A percentile compares a stretch with the other conserved stretches of the same genome.
Conservation (phyloP, 495 filamentous ascomycete species). For the Penicillium cinerascens region DNA sequence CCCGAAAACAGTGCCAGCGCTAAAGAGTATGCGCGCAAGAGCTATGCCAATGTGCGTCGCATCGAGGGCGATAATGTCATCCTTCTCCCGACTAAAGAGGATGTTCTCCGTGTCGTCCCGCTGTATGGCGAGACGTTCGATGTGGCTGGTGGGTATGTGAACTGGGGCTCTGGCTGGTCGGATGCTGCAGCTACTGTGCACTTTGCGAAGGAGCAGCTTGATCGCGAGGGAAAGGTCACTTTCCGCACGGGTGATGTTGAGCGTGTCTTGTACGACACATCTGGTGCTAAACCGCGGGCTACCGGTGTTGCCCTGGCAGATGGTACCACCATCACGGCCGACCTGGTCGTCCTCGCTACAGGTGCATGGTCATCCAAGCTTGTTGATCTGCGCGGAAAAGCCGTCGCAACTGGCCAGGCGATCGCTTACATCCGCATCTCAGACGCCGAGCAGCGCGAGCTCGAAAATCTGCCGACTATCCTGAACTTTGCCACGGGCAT, state of each 20-base stretch:
- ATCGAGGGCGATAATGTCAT: slow-evolving; percentile 45
- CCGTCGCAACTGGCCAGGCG: slow-evolving; percentile 74
- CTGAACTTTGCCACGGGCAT: slow-evolving; percentile 77
- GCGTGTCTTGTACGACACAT: slow-evolving; percentile 42
- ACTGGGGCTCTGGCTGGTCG: slow-evolving; percentile 76
- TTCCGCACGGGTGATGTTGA: slow-evolving; percentile 63
- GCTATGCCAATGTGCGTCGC: slow-evolving; percentile 60
- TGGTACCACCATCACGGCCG: slow-evolving; percentile 55
- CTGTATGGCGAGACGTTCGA: slow-evolving; percentile 45
- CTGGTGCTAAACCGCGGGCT: slow-evolving; percentile 34
- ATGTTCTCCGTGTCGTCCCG: slow-evolving; percentile 40
- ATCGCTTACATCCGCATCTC: slow-evolving; percentile 72
- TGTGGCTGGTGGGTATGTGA: slow-evolving; percentile 74
- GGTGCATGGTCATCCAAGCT: slow-evolving; percentile 81
- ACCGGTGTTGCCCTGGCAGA: slow-evolving; percentile 52
- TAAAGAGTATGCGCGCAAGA: slow-evolving; percentile 61
- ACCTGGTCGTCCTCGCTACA: slow-evolving; percentile 74
- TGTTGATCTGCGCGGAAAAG: slow-evolving; percentile 73
- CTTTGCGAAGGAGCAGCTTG: slow-evolving; percentile 62
- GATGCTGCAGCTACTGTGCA: slow-evolving; percentile 72
- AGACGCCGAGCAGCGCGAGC: slow-evolving; percentile 58
- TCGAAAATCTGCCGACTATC: slow-evolving; percentile 67
- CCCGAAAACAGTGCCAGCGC: slow-evolving; percentile 47
- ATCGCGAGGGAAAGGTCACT: slow-evolving; percentile 54
- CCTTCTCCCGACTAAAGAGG: slow-evolving; percentile 42